Conservation (phyloP, 2,329 filamentous ascomycete species). For the Aureobasidium subglaciale region DNA sequence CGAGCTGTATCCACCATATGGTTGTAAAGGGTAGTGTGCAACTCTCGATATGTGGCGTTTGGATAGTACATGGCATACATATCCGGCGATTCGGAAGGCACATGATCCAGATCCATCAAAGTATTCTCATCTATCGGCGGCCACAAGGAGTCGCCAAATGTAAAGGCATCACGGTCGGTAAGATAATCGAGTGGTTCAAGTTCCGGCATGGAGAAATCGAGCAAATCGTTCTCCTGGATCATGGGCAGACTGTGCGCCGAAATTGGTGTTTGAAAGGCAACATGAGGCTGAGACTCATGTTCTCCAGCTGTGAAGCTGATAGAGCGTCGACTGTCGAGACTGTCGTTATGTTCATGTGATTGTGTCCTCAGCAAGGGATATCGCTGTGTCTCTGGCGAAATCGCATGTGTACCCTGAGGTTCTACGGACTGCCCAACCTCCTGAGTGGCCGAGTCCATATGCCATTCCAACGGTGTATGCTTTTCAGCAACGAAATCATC, state of each 20-base stretch:
- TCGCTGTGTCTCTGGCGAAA: not conserved
- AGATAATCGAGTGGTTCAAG: slow-evolving; percentile 5
- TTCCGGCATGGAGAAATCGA: not conserved
- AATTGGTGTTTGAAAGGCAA: not conserved
- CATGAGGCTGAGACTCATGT: not conserved
- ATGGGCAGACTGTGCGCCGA: not conserved
- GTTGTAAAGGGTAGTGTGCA: slow-evolving; percentile 26
- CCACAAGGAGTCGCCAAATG: slow-evolving; percentile 10
- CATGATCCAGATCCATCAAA: slow-evolving; percentile 4
- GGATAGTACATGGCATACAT: slow-evolving; percentile 28
- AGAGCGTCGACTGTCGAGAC: not conserved
- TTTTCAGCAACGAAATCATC: not conserved
- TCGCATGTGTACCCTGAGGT: not conserved
- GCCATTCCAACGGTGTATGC: not conserved
- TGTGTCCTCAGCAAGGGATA: not conserved
- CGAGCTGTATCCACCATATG: slow-evolving; percentile 27
- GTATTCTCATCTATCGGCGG: slow-evolving; percentile 1
- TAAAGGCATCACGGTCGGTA: not conserved
- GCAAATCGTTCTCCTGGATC: not conserved
- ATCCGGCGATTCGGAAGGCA: slow-evolving; percentile 20
- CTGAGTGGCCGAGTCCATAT: not conserved
- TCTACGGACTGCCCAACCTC: not conserved
- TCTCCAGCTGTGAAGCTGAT: not conserved
- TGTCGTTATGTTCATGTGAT: not conserved
- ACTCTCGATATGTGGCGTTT: slow-evolving; percentile 26